Evolutionary conservation across 495 filamentous ascomycete species (phyloP).

Genomic region (Xylaria palmicola): DNA sequence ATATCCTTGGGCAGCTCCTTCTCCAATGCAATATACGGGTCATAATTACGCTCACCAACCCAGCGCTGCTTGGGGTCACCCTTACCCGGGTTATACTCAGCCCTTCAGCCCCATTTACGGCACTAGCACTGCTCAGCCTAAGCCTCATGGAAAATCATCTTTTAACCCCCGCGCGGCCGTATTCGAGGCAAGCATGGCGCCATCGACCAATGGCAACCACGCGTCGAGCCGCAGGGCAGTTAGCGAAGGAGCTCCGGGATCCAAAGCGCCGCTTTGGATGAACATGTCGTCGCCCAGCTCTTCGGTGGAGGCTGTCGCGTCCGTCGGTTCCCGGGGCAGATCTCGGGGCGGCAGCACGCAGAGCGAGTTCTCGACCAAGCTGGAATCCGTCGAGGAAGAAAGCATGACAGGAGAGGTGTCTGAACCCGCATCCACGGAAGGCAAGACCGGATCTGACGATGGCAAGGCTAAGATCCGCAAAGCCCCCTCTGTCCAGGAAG

Average conservation of each 20-base stretch:
- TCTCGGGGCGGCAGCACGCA: neutral
- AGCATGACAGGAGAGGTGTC: neutral
- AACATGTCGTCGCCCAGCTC: neutral
- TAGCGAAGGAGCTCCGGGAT: neutral
- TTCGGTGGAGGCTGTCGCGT: neutral
- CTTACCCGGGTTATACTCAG: neutral
- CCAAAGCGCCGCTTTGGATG: neutral
- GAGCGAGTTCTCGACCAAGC: neutral
- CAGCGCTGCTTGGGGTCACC: neutral
- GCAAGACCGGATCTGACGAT: neutral
- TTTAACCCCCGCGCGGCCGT: neutral
- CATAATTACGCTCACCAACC: neutral
- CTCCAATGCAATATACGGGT: neutral
- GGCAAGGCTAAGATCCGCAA: neutral
- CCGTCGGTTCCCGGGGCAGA: neutral
- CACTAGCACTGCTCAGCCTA: too few species aligned
- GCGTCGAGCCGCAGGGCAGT: too few species aligned
- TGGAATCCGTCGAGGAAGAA: neutral
- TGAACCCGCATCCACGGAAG: neutral
- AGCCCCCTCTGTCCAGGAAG: neutral
- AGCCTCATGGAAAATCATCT: neutral
- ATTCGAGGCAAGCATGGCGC: neutral
- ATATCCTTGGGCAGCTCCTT: neutral
- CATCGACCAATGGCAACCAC: neutral
- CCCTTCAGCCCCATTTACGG: neutral